Conservation (phyloP, 2,329 filamentous ascomycete genomes). For the Exutisphaerella laricina region DNA sequence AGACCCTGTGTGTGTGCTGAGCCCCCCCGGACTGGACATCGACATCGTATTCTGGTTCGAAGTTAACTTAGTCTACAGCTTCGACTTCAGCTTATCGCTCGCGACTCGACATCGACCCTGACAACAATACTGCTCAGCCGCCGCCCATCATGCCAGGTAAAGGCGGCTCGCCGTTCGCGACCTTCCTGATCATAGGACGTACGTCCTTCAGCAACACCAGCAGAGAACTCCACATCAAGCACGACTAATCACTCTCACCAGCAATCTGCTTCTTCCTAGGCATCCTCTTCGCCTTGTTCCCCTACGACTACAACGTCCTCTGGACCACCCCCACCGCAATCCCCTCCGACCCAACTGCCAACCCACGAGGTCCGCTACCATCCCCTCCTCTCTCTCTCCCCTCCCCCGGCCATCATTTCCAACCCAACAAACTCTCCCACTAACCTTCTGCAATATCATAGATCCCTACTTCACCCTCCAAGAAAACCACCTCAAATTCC, state of each 20-base stretch:
- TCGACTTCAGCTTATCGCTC: too few species aligned
- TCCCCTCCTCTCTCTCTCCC: too few species aligned
- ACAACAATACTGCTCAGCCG: conserved; percentile 3
- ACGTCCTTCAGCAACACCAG: too few species aligned
- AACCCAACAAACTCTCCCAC: conserved; percentile 19
- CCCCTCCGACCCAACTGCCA: conserved; percentile 28
- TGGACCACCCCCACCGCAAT: conserved; percentile 57
- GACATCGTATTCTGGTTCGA: too few species aligned
- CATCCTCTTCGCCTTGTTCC: conserved; percentile 91
- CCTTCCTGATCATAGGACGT: conserved; percentile 96
- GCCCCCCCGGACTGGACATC: too few species aligned
- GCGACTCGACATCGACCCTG: not conserved
- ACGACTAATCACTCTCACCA: conserved; percentile 22
- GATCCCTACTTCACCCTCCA: conserved; percentile 73
- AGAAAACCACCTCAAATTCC: conserved; percentile 82
- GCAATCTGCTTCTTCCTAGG: conserved; percentile 87
- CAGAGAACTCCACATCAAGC: too few species aligned
- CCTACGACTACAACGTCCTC: conserved; percentile 88
- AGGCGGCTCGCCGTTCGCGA: conserved; percentile 63
- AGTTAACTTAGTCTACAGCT: too few species aligned
- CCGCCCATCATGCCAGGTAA: conserved; percentile 27
- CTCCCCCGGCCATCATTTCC: conserved; percentile 31
- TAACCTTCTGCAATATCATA: conserved; percentile 31
- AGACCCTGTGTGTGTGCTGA: too few species aligned
- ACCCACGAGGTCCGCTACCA: conserved; percentile 8